phyloP scores from a whole-genome alignment of 1,284 basidiomycete species.

The Pseudomicrostroma phylloplanum region DNA sequence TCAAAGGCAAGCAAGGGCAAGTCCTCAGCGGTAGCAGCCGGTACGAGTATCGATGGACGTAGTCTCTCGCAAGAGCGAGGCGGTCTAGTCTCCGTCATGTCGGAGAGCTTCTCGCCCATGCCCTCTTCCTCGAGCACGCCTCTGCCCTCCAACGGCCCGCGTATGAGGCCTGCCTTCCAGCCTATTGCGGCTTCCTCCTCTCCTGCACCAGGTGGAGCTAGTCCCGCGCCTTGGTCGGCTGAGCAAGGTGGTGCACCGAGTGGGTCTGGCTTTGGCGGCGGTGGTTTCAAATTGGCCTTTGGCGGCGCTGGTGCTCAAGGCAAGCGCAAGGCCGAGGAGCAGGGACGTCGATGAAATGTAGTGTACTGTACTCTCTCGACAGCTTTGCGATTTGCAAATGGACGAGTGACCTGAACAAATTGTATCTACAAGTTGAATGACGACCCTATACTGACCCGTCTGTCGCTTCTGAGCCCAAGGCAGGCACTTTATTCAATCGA shows the following conservation, averaged over 20 bases:
- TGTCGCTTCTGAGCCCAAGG: too few species aligned
- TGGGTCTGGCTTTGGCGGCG: background rate
- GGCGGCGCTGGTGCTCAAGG: background rate
- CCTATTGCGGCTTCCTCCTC: background rate
- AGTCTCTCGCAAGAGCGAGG: background rate
- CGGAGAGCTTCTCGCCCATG: background rate
- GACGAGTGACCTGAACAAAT: too few species aligned
- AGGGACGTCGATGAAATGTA: background rate
- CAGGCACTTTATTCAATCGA: background rate
- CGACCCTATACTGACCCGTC: too few species aligned
- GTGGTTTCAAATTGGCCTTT: constrained; percentile 1
- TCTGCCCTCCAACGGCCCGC: background rate
- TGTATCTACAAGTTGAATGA: too few species aligned
- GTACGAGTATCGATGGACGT: background rate
- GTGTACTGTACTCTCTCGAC: too few species aligned
- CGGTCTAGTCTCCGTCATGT: background rate
- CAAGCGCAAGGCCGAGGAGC: constrained; percentile 5
- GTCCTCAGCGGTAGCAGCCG: background rate
- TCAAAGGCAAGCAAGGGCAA: background rate
- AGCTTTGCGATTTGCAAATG: too few species aligned
- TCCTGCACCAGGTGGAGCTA: background rate
- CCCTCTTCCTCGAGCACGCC: too few species aligned
- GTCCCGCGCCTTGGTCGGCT: background rate
- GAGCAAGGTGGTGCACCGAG: background rate
- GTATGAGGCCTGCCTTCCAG: background rate